These are phyloP conservation scores for Pyracantha coccinea DNA, from an alignment of 331 rosid species.

Conservation along the genomic window DNA sequence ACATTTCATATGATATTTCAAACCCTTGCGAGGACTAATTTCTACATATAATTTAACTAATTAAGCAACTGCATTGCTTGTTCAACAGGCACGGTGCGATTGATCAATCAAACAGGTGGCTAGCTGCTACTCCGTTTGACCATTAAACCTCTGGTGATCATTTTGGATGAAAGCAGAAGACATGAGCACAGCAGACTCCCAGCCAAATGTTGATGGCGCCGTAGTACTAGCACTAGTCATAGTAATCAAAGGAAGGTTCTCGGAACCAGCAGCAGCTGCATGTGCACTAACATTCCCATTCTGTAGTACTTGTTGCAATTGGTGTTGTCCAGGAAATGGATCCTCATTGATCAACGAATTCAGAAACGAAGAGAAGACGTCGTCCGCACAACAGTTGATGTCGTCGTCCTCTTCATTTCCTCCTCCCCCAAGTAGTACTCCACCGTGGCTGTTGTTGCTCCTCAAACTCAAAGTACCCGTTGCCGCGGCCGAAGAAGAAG, in stretches of 20 bases:
- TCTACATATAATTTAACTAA: background rate
- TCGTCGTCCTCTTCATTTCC: constrained; percentile 16
- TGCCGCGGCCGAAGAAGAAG: background rate
- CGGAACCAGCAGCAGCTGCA: background rate
- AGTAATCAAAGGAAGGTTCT: background rate
- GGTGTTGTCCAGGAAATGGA: constrained; percentile 34
- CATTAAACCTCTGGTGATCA: constrained; percentile 12
- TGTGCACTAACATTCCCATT: background rate
- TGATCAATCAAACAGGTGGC: background rate
- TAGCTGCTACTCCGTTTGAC: background rate
- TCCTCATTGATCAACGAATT: constrained; percentile 66
- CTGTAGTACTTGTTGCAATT: background rate
- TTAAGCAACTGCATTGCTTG: background rate
- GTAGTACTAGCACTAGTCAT: background rate
- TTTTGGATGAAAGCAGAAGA: constrained; percentile 25
- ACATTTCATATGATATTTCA: background rate
- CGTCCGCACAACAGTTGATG: constrained; percentile 37
- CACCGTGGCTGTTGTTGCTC: background rate
- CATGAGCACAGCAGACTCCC: constrained; percentile 41
- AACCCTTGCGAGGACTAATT: background rate
- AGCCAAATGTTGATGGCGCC: constrained; percentile 8
- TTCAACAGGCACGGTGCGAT: background rate
- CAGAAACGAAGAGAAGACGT: constrained; percentile 58
- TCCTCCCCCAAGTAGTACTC: background rate
- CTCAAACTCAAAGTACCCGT: background rate